These are phyloP conservation scores for Herpotrichia juniperi DNA, from an alignment of 2,329 filamentous ascomycete species.

Conservation along the genomic window DNA sequence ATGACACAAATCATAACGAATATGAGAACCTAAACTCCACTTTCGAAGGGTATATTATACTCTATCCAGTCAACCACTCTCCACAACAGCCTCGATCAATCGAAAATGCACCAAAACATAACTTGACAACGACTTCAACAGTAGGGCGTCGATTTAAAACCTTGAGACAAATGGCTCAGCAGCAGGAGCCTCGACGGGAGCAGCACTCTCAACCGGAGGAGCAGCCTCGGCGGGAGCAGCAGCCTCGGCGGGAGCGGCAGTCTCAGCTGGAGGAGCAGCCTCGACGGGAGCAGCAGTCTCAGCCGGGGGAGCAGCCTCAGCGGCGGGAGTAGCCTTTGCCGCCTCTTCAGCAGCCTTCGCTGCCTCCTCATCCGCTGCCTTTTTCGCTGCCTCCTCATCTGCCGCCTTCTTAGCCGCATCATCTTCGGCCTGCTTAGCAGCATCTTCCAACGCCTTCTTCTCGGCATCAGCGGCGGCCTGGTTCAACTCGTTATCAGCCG, in stretches of 20 bases:
- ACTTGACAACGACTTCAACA: not conserved
- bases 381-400: not conserved
- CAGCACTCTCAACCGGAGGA: not conserved
- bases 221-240: not conserved
- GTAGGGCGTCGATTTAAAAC: not conserved
- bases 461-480: constrained; percentile 24
- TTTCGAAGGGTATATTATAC: constrained; percentile 3
- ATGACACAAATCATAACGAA: not conserved
- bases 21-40: not conserved
- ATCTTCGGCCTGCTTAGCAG: not conserved
- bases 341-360: constrained; percentile 5
- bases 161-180: too few relatives aligned
- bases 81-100: not conserved
- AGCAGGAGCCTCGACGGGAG: too few relatives aligned
- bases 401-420: not conserved
- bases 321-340: constrained; percentile 1
- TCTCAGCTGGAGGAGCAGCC: not conserved
- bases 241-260: not conserved
- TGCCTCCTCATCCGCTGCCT: constrained; percentile 10
- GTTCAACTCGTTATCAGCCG: constrained; percentile 29
- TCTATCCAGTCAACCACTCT: not conserved
- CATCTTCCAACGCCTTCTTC: constrained; percentile 21
- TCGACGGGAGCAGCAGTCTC: not conserved
- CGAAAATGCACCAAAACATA: not conserved
- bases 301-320: not conserved